Evolutionary conservation across 805 yeast genomes (phyloP), one percentile per base, ranked within the genome.

Genomic region (Tetrapisispora phaffii): DNA sequence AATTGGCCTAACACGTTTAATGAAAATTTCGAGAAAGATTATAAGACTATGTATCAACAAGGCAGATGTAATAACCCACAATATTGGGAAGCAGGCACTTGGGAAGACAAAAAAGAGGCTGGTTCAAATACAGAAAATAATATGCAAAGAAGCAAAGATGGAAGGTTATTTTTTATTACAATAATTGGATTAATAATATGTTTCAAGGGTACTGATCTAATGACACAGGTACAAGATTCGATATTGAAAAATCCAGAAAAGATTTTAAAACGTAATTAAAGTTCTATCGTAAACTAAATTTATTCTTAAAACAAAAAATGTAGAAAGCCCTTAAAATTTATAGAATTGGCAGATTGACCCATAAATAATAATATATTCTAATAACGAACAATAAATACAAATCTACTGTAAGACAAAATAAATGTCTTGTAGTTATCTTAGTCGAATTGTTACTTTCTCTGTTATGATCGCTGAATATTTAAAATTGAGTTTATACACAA

Each of bases 31-130:
- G 12, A 16, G 4, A 12, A 7, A 13, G 31, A 31, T 8, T 24
- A 34, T 17, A 23, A n/a, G 8, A 8, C 19, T 4, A 33, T 15
- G 20, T 16, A 26, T 9, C 22, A 29, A 22, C 50, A 13, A 34
- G 16, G 12, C 13, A 32, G 35, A 33, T 17, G 24, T 9, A 24
- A 33, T 2, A 40, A 40, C 13, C 43, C 19, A 63, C 66, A 66
- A 31, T 79, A 79, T 59, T 77, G 82, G 79, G 73, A 67, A 39
- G 82, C 85, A 0, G 79, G 80, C 0, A 75, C 74, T 0, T 79
- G 85, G 84, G 84, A 79, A 51, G 85, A 79, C 46, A 74, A 73
- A 54, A 74, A 76, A 37, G 53, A 62, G n/a, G 44, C 29, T 6
- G 16, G 24, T 17, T n/a, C 17, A 10, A 29, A 42, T 16, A 13